Conservation (phyloP, 208 protist genomes). For the Wallacemonas sp. region DNA sequence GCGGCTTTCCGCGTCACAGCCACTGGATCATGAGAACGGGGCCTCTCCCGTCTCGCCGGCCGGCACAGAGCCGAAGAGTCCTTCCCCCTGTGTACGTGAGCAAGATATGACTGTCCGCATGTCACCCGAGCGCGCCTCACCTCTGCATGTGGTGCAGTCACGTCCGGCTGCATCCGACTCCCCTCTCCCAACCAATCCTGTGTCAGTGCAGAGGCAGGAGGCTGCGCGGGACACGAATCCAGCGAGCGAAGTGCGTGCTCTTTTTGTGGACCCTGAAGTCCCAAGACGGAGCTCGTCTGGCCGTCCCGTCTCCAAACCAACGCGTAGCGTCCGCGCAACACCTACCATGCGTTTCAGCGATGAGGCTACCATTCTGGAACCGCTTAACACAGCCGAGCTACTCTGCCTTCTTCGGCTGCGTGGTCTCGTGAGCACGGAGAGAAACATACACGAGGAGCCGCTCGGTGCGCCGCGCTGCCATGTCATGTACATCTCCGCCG, state of each 20-base stretch:
- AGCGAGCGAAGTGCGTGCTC: too few species aligned
- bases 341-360: conserved; percentile 22
- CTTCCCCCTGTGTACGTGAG: neutral
- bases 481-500: conserved; percentile 54
- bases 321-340: too few species aligned
- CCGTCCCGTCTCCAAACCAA: too few species aligned
- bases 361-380: conserved; percentile 42
- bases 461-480: conserved; percentile 53
- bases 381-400: conserved; percentile 69
- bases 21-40: neutral
- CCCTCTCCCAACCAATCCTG: too few species aligned
- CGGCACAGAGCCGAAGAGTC: conserved; percentile 6
- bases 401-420: conserved; percentile 77
- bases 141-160: too few species aligned
- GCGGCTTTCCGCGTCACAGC: neutral
- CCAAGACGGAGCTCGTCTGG: too few species aligned
- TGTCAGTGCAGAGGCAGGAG: too few species aligned
- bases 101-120: too few species aligned
- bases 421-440: conserved; percentile 21
- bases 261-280: too few species aligned
- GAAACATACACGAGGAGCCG: conserved; percentile 45
- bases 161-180: too few species aligned
- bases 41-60: neutral
- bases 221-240: too few species aligned
- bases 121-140: too few species aligned